A percentile compares a stretch with the other conserved stretches of the same genome.
These are phyloP conservation scores for Paspalum vaginatum DNA, from an alignment of 176 grass and related monocot genomes.

Conservation along the genomic window DNA sequence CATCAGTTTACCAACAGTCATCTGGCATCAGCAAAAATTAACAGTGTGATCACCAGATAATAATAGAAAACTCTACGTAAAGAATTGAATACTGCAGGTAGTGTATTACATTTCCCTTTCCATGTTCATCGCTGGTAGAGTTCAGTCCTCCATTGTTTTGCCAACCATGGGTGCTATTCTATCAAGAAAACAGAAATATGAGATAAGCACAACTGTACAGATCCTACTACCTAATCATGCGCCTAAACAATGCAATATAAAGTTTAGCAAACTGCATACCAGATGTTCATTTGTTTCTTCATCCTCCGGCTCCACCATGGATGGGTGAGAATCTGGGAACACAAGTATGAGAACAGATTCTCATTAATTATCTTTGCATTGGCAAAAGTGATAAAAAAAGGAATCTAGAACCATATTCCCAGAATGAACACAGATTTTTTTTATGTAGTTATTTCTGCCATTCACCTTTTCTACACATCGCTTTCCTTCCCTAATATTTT, in stretches of 20 bases:
- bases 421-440: constrained; percentile 1
- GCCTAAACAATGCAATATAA: constrained; percentile 27
- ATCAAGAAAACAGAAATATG: constrained; percentile 54
- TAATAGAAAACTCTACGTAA: constrained; percentile 1
- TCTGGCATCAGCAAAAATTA: constrained; percentile 50
- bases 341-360: constrained; percentile 27
- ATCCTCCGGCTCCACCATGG: constrained; percentile 53
- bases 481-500: constrained; percentile 18
- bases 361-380: constrained; percentile 25
- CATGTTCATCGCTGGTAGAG: constrained; percentile 27
- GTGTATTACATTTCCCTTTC: constrained; percentile 81
- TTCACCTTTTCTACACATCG: constrained; percentile 6
- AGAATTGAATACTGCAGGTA: constrained; percentile 1
- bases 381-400: constrained; percentile 12
- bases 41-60: background rate
- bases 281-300: constrained; percentile 57
- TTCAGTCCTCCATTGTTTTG: constrained; percentile 55
- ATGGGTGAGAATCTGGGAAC: constrained; percentile 48
- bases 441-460: background rate
- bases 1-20: constrained; percentile 89
- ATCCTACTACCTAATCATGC: background rate
- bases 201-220: constrained; percentile 4
- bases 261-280: constrained; percentile 47
- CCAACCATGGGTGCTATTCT: constrained; percentile 62
- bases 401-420: background rate